Base-by-base conservation (phyloP, 352 stramenopile species). In the Globisporangium heterothallicum region DNA sequence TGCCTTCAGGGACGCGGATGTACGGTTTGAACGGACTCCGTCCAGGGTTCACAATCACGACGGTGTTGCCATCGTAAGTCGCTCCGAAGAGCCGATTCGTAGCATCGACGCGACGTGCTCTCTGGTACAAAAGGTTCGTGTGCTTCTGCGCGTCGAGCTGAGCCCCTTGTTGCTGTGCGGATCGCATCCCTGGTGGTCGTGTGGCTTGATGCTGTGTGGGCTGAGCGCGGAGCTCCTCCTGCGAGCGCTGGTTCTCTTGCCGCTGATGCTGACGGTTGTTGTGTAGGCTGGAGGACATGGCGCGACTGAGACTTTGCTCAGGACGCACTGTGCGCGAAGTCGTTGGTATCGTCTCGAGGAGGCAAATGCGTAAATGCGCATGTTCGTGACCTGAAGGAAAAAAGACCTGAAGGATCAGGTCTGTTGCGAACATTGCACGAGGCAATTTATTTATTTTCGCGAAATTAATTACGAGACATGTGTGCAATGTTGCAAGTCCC, bases 1-100 rank as follows among this genome's bases (percentile, higher is more conserved):
- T 94, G 25, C 87, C 87, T 45, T 96, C 80, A 0, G 87, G 87
- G 10, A 96, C 83, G 32, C 81, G 83, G 49, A 96, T 88, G 47
- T 89, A 95, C 8, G 72, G 83, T 60, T 80, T 85, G 36, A 92
- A 59, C 6, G 60, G 61, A 34, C 58, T 79, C 3, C 72, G 72
- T 1, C 69, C 69, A 0, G 79, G 83, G 48, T 88, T 77, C 45
- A 92, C 79, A 30, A 92, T 84, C 42, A 96, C 61, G 2, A 96
- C 71, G 1, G 82, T 91, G 63, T 88, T 88, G 50, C 79, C 79
- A 40, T 88, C 72, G 59, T 84, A 86, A 61, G 84, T 86, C n/a
- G 74, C 71, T 13, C 78, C 73, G 51, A 96, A 96, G 18, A 80
- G 42, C 3, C 82, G 69, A 49, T 89, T 89, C 24, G 86, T 80